Evolutionary conservation across 2,329 filamentous ascomycete species (phyloP).

Genomic region (Lasiodiplodia sp.): DNA sequence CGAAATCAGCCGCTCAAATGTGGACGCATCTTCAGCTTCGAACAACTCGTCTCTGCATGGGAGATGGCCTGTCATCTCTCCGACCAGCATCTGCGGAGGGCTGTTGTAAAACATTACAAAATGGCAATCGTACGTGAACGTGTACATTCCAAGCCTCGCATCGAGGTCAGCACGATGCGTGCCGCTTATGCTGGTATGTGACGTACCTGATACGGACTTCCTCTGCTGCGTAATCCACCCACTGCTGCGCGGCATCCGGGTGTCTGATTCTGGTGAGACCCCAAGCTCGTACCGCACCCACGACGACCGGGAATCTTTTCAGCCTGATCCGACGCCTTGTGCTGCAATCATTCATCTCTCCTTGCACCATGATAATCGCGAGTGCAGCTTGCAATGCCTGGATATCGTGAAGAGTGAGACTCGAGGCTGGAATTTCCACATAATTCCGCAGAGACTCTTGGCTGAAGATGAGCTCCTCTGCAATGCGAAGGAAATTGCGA

Average conservation of each 20-base stretch:
- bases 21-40: background rate
- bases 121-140: background rate
- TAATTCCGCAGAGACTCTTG: background rate
- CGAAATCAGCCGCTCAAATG: background rate
- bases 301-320: too few species aligned
- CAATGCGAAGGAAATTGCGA: background rate
- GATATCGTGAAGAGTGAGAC: background rate
- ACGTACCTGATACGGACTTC: background rate
- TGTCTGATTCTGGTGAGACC: too few species aligned
- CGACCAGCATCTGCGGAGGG: background rate
- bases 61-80: background rate
- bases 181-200: too few species aligned
- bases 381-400: background rate
- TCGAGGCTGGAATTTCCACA: too few species aligned
- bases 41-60: background rate
- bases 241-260: too few species aligned
- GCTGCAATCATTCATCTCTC: too few species aligned
- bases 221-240: background rate
- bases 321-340: too few species aligned
- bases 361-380: too few species aligned
- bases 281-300: too few species aligned
- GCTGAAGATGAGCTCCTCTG: background rate
- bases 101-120: background rate
- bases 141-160: background rate
- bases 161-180: background rate